These are phyloP conservation scores for Yamadazyma aaseri DNA, from an alignment of 1,139 yeast species.

Conservation along the genomic window DNA sequence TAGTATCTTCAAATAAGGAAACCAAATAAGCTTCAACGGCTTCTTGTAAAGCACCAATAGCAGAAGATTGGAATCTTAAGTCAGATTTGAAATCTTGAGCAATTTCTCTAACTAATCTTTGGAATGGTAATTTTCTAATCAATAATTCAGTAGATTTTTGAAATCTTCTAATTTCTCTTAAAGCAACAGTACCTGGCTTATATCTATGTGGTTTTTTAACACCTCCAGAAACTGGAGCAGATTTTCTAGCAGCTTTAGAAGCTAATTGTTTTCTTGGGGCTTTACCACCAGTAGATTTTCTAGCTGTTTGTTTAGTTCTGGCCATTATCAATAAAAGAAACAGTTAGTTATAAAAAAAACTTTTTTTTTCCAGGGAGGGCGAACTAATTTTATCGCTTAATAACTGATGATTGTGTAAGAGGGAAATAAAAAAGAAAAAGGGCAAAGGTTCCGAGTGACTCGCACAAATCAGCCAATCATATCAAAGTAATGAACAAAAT, in stretches of 20 bases:
- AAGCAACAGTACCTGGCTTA: constrained; percentile 56
- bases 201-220: constrained; percentile 56
- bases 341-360: constrained; percentile 5
- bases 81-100: constrained; percentile 52
- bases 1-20: constrained; percentile 51
- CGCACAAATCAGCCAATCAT: no score
- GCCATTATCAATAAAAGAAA: constrained; percentile 31
- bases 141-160: constrained; percentile 52
- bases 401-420: no score
- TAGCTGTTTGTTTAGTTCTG: constrained; percentile 54
- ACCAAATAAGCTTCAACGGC: constrained; percentile 54
- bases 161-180: constrained; percentile 55
- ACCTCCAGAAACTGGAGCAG: constrained; percentile 53
- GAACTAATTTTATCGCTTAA: no score
- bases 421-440: no score
- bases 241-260: constrained; percentile 53
- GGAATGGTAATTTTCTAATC: constrained; percentile 53
- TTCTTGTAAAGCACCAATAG: constrained; percentile 54
- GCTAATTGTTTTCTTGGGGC: constrained; percentile 57
- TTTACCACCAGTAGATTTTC: constrained; percentile 55
- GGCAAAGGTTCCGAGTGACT: no score
- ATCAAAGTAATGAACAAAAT: no score
- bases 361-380: no score
- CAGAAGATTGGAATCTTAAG: constrained; percentile 52
- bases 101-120: constrained; percentile 50